Conservation (phyloP, 192 early-diverging fungal genomes). For the Podila verticillata region DNA sequence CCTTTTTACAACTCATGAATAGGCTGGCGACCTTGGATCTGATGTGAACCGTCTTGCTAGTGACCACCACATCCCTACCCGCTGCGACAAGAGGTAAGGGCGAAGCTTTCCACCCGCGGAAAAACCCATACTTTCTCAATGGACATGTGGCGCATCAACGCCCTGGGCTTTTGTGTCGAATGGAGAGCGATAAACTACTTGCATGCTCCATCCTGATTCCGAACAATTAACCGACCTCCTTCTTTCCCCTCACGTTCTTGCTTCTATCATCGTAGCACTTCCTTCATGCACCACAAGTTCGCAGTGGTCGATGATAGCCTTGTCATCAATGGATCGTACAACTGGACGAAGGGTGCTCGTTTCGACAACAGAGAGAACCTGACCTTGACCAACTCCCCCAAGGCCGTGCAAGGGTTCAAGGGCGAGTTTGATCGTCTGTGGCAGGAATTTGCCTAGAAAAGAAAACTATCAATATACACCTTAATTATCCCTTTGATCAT, state of each 20-base stretch:
- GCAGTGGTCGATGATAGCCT: conserved; percentile 66
- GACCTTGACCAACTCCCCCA: conserved; percentile 69
- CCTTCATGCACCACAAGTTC: conserved; percentile 81
- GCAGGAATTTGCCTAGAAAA: conserved; percentile 55
- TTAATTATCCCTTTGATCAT: too few relatives aligned
- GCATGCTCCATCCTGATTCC: too few relatives aligned
- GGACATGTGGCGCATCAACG: too few relatives aligned
- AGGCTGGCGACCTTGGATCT: conserved; percentile 63
- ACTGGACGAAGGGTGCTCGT: conserved; percentile 72
- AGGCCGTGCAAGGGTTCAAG: conserved; percentile 65
- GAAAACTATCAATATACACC: too few relatives aligned
- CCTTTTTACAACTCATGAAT: conserved; percentile 13
- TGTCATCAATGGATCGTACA: conserved; percentile 71
- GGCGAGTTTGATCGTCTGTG: conserved; percentile 72
- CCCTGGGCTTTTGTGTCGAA: too few relatives aligned
- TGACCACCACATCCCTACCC: conserved; percentile 57
- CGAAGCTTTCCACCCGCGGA: conserved; percentile 15
- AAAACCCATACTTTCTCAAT: too few relatives aligned
- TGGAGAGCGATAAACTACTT: too few relatives aligned
- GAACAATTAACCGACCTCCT: not conserved
- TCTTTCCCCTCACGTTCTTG: not conserved
- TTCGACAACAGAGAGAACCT: conserved; percentile 76
- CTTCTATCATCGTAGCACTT: conserved; percentile 19
- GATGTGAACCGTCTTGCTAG: conserved; percentile 63
- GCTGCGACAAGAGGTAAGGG: conserved; percentile 58